phyloP scores from a whole-genome alignment of 2,329 filamentous ascomycete genomes.

The Pseudogymnoascus sp. region DNA sequence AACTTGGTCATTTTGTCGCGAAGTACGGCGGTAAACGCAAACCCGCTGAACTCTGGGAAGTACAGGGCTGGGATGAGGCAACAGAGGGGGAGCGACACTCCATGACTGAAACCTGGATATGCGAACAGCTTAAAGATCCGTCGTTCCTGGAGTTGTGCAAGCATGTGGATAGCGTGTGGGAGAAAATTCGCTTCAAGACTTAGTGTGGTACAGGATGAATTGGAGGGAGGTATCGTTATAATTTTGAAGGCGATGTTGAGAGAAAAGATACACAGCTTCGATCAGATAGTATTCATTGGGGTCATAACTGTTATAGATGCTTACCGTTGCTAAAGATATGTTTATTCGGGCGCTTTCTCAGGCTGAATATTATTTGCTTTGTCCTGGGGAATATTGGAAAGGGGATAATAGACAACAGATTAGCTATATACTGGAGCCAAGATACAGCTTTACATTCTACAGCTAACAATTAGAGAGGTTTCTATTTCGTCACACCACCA shows the following conservation, averaged over 20 bases:
- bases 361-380: conserved; percentile 8
- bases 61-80: conserved; percentile 19
- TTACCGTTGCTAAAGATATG: conserved; percentile 8
- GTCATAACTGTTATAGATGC: background rate
- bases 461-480: background rate
- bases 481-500: background rate
- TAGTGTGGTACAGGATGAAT: background rate
- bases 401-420: background rate
- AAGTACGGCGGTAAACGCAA: conserved; percentile 18
- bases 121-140: conserved; percentile 39
- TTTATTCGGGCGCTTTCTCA: conserved; percentile 8
- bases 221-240: conserved; percentile 7
- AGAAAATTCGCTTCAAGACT: conserved; percentile 36
- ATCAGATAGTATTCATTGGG: conserved; percentile 3
- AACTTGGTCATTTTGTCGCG: conserved; percentile 19
- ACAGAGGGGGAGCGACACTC: conserved; percentile 32
- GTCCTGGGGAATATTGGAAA: background rate
- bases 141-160: conserved; percentile 42
- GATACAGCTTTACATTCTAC: background rate
- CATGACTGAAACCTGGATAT: conserved; percentile 41
- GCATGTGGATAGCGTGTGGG: conserved; percentile 42
- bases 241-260: conserved; percentile 85
- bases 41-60: conserved; percentile 21
- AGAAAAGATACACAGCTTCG: conserved; percentile 47
- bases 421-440: background rate